Evolutionary conservation across 192 early-diverging fungal genomes (phyloP).

Genomic region (Umbelopsis vinacea): DNA sequence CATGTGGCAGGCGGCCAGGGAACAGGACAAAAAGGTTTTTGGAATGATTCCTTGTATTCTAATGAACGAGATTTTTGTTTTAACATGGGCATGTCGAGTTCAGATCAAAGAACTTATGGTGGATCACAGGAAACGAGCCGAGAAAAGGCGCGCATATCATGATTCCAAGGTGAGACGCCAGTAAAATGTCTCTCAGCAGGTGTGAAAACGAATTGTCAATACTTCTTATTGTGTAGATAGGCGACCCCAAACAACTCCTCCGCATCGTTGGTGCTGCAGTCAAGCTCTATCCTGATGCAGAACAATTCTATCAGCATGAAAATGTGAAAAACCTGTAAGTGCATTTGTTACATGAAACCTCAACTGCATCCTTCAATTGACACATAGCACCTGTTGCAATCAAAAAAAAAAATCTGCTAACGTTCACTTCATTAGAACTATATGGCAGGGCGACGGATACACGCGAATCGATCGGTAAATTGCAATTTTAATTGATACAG

Average conservation of each 20-base stretch:
- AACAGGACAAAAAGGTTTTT: constrained; percentile 39
- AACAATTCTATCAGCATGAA: constrained; percentile 58
- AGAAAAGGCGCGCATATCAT: constrained; percentile 52
- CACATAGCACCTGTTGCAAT: no score
- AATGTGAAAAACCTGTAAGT: constrained; percentile 54
- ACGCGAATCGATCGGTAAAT: constrained; percentile 52
- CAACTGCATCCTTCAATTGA: no score
- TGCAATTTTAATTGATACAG: background rate
- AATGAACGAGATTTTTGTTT: background rate
- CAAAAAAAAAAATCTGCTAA: no score
- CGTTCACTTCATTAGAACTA: constrained; percentile 27
- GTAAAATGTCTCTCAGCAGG: background rate
- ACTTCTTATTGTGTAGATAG: constrained; percentile 37
- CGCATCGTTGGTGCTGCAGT: constrained; percentile 40
- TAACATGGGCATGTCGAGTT: background rate
- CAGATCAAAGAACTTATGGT: constrained; percentile 54
- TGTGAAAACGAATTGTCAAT: background rate
- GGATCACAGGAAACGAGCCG: constrained; percentile 55
- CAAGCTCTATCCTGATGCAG: constrained; percentile 54
- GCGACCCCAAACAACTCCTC: constrained; percentile 46
- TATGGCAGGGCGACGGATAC: constrained; percentile 54
- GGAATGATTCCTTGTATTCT: background rate
- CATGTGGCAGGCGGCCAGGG: constrained; percentile 42
- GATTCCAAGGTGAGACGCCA: constrained; percentile 40
- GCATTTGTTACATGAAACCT: background rate